Conservation (phyloP, 345 rosid genomes). For the Eucalyptus marginata region DNA sequence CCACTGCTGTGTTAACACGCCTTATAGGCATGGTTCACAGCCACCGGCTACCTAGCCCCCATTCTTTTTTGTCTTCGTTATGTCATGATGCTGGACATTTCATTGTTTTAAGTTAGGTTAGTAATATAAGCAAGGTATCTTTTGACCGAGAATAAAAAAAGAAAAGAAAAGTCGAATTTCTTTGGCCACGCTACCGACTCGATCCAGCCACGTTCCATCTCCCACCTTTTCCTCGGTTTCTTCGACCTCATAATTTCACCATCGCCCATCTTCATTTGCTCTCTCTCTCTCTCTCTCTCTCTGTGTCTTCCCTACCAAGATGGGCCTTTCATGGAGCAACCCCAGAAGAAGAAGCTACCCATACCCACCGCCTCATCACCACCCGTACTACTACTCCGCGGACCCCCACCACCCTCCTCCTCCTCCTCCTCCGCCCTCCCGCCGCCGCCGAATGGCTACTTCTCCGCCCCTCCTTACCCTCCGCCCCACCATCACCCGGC, state of each 20-base stretch:
- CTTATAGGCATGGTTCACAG: too few species aligned
- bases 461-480: slow-evolving; percentile 5
- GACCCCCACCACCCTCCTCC: slow-evolving; percentile 5
- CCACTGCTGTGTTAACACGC: too few species aligned
- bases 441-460: neutral
- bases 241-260: neutral
- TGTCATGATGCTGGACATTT: neutral
- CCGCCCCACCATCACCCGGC: slow-evolving; percentile 13
- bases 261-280: neutral
- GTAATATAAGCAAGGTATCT: neutral
- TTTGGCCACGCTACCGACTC: neutral
- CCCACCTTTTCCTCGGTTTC: neutral
- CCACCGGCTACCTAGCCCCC: neutral
- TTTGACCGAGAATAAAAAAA: neutral
- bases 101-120: neutral
- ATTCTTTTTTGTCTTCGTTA: neutral
- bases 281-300: neutral
- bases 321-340: slow-evolving; percentile 76
- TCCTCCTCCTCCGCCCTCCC: neutral
- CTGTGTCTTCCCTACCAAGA: neutral
- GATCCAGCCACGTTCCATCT: neutral
- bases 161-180: neutral
- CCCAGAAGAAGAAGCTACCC: slow-evolving; percentile 39
- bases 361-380: slow-evolving; percentile 9
- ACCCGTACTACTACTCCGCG: neutral